Base-by-base conservation (phyloP, 139 green algal species). In the Tetraselmis chui region DNA sequence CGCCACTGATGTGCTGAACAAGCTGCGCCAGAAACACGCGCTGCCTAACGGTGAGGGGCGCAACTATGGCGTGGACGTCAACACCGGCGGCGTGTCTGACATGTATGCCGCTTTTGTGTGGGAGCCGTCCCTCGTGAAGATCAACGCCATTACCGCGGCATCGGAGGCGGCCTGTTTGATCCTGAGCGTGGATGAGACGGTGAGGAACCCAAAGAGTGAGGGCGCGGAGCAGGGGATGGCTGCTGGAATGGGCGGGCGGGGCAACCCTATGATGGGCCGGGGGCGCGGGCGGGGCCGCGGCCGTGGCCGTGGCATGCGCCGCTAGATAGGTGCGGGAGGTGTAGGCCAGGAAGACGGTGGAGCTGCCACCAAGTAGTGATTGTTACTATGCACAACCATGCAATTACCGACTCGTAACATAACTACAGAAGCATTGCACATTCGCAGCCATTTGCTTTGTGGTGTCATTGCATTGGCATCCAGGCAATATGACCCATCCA, bases 1-100 rank as follows among this genome's bases (percentile, higher is more conserved):
- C 83, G 94, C 97, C 31, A 99, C 97, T 1, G 96, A 99, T 82
- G 92, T 99, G 81, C 90, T 99, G 32, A 99, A 98, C 91, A 95
- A 95, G 84, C 91, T 99, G 79, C 89, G 97, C n/a, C 94, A 98
- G 85, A 98, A 98, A 87, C 97, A 99, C 87, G 93, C 93, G 0
- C 77, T 86, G n/a, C 84, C 83, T 25, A 82, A 84, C 81, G 84
- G 83, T 25, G 84, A 88, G 76, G 94, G 94, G 23, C 76, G 86
- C 79, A 92, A 96, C 85, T 97, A 94, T 89, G 97, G 97, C 28
- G 91, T 99, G 23, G 94, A 99, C 78, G 92, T 99, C 30, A 97
- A 97, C 88, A 95, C 89, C 77, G 97, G 96, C 27, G 94, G 95
- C 22, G 94, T 99, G 74, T 89, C 95, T 26, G 95, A 99, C 90